Conservation (phyloP, 1,139 yeast genomes). For the Saccharomycopsis hybrid region DNA sequence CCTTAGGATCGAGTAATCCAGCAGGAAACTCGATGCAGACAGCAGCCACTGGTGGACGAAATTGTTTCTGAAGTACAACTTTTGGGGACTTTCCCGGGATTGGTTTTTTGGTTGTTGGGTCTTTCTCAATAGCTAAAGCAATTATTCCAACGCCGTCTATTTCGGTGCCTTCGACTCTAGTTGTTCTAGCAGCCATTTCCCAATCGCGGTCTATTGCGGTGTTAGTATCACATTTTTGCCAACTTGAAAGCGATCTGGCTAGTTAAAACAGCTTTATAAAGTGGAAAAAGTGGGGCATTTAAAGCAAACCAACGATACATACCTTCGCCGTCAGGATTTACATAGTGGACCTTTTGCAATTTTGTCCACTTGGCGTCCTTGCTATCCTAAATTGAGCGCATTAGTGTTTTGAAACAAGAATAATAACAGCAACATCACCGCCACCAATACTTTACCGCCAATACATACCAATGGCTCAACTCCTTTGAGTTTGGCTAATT, state of each 20-base stretch:
- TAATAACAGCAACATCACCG: neutral
- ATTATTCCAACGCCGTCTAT: constrained; percentile 88
- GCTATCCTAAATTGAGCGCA: constrained; percentile 24
- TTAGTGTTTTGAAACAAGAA: neutral
- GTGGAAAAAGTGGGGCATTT: neutral
- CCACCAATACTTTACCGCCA: neutral
- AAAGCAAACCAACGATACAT: constrained; percentile 8
- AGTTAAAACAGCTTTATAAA: neutral
- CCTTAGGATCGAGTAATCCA: constrained; percentile 83
- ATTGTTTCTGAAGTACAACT: constrained; percentile 76
- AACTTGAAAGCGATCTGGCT: neutral
- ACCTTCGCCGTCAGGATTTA: constrained; percentile 55
- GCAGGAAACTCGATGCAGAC: constrained; percentile 94
- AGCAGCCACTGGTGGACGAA: constrained; percentile 84
- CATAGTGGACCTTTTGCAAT: constrained; percentile 56
- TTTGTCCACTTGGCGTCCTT: constrained; percentile 55
- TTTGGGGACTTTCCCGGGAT: constrained; percentile 46
- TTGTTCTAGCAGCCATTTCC: constrained; percentile 87
- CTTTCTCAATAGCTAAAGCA: constrained; percentile 36
- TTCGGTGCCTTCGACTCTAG: constrained; percentile 60
- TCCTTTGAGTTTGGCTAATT: constrained; percentile 31
- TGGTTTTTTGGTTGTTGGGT: neutral
- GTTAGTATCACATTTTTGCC: constrained; percentile 1
- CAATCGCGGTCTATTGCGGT: constrained; percentile 41
- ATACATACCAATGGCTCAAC: constrained; percentile 28